These are phyloP conservation scores for Purpureocillium takamizusanense DNA, from an alignment of 2,329 filamentous ascomycete genomes.

Conservation along the genomic window DNA sequence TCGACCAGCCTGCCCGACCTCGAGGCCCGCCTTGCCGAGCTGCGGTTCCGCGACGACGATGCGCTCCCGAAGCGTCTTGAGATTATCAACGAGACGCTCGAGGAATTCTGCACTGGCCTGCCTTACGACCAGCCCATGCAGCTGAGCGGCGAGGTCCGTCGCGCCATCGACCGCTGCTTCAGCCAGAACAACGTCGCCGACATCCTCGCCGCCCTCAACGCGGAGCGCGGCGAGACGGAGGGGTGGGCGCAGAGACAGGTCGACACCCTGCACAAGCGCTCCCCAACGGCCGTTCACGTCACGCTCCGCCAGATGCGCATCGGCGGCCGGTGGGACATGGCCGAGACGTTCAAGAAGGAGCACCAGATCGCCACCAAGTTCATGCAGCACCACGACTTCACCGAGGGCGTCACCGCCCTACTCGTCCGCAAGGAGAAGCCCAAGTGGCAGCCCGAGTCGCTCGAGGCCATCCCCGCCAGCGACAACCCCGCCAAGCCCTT, in stretches of 20 bases:
- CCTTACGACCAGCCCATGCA: conserved; percentile 63
- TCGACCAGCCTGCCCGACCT: conserved; percentile 76
- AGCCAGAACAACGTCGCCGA: conserved; percentile 54
- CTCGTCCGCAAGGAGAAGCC: conserved; percentile 65
- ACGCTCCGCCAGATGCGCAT: conserved; percentile 74
- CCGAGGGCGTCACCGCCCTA: conserved; percentile 77
- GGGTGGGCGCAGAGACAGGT: conserved; percentile 75
- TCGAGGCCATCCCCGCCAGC: conserved; percentile 54
- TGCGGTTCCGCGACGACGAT: conserved; percentile 77
- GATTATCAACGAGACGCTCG: conserved; percentile 78
- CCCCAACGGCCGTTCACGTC: conserved; percentile 80
- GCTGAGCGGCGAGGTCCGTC: conserved; percentile 61
- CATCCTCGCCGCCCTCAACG: conserved; percentile 61
- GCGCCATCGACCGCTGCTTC: conserved; percentile 81
- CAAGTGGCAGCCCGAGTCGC: conserved; percentile 64
- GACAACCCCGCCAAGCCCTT: conserved; percentile 55
- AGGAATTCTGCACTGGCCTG: conserved; percentile 82
- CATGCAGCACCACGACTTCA: conserved; percentile 88
- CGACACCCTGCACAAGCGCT: conserved; percentile 65
- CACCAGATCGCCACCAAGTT: conserved; percentile 77
- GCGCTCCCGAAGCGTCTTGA: conserved; percentile 51
- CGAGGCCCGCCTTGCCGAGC: conserved; percentile 77
- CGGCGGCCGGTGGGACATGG: conserved; percentile 68
- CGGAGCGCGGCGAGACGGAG: conserved; percentile 40
- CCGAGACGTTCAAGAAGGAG: conserved; percentile 78